Evolutionary conservation across 441 rosid species (phyloP), one percentile per base, ranked within the genome.

Genomic region (Adansonia rubrostipa): DNA sequence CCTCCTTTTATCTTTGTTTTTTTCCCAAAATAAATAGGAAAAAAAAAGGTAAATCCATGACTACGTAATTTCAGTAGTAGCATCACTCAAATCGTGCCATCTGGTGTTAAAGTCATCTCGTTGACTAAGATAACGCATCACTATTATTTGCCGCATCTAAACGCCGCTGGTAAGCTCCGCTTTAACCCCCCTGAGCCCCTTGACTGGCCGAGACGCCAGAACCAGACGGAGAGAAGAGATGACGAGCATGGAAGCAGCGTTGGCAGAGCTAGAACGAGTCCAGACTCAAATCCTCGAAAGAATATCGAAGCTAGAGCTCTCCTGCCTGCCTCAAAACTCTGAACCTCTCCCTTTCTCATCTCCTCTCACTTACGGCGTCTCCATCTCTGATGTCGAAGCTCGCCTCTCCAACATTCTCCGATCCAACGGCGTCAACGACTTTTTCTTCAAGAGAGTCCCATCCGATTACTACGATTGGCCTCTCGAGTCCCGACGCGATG

Each of bases 391-490:
- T 80, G 84, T 89, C 56, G 93, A 81, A 72, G 78, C 86, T 77
- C 88, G 96, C 63, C 93, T 95, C 81, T 90, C 92, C 70, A 50
- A 80, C 73, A 88, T 90, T 68, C 92, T 92, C 81, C 83, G 84
- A n/a, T 85, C 91, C 40, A 86, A 80, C 28, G 91, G 89, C 77
- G 88, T 88, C 68, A 77, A 40, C 4, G 87, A 86, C 70, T 90
- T 95, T 85, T 73, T 42, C 24, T 93, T 93, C 87, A 88, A 87
- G 77, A 83, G 88, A 76, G 94, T 91, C 19, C 75, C 94, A 10
- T 7, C 86, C 0, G 88, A 93, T 78, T 93, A 95, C 85, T 95
- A 93, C 81, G 90, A 92, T 42, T 83, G 93, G 88, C 60, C 95
- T 57, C 82, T 91, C 42, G 92, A 95, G 78, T 83, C 88, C n/a